Evolutionary conservation across 2,329 filamentous ascomycete genomes (phyloP), one percentile per base, ranked within the genome.

Genomic region (Exophiala sideris): DNA sequence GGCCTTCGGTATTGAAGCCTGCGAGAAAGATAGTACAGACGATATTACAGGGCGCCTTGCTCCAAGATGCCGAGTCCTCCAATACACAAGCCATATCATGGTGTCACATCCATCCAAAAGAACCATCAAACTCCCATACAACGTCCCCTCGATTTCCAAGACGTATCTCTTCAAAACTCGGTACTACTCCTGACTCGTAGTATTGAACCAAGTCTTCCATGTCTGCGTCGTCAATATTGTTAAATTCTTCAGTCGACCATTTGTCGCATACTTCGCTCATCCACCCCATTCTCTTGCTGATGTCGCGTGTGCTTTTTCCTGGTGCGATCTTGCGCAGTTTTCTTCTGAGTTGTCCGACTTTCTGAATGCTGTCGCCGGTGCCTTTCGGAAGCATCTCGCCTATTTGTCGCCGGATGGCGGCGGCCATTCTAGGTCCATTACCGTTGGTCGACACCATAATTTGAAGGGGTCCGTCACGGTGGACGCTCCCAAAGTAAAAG

Each of bases 391-490:
- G 74, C 45, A 78, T 79, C 16, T 77, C 79, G 14, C 90, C 91
- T 61, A 99, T 96, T 67, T 88, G 84, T 67, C 87, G 82, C 50
- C 92, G 79, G 47, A 99, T 88, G 45, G 91, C 85, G 62, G 89
- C 92, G 8, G 94, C 94, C 60, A 99, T 75, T 68, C 92, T 86
- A 0, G 94, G 94, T 0, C 94, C 94, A 69, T 96, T 96, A 48
- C 94, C 94, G 70, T 97, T 99, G 34, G 94, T 99, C 75, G 89
- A 95, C 64, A 99, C 92, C 94, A 99, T 99, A 66, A 99, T 87
- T 76, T 99, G 94, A 57, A 99, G 73, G 5, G 94, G 94, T 0
- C 94, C 94, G 70, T 99, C 94, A 47, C 94, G 86, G 73, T 99
- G 89, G 36, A 96, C 86, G 68, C 88, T 94, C 59, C 94, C 94